phyloP scores from a whole-genome alignment of 2,329 filamentous ascomycete species.

The Didymella glomerata region DNA sequence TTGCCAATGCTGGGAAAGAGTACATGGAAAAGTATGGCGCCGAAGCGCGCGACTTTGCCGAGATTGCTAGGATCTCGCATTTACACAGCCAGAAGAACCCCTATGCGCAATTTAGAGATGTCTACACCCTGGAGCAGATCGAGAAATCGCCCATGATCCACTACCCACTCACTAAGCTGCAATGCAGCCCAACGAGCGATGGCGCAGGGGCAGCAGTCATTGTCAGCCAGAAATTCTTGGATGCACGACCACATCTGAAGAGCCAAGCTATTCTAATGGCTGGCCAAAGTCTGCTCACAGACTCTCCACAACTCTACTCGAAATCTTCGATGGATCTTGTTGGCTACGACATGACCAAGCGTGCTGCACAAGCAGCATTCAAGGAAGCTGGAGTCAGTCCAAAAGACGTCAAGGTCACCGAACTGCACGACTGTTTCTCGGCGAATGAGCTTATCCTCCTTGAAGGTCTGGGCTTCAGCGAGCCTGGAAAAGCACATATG shows the following conservation, averaged over 20 bases:
- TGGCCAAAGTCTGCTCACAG: conserved; percentile 84
- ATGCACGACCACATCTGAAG: conserved; percentile 80
- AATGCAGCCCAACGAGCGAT: conserved; percentile 95
- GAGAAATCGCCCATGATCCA: conserved; percentile 78
- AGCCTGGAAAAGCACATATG: conserved; percentile 86
- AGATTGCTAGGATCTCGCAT: conserved; percentile 92
- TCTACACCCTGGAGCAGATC: conserved; percentile 86
- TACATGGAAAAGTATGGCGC: conserved; percentile 97
- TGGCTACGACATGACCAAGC: conserved; percentile 84
- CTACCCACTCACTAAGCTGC: conserved; percentile 88
- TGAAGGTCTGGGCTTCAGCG: conserved; percentile 80
- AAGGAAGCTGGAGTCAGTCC: conserved; percentile 73
- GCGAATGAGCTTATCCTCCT: conserved; percentile 91
- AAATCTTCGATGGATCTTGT: conserved; percentile 84
- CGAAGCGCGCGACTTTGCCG: conserved; percentile 83
- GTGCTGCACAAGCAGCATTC: conserved; percentile 73
- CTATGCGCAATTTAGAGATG: conserved; percentile 92
- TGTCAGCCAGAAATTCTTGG: conserved; percentile 87
- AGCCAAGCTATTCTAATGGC: conserved; percentile 84
- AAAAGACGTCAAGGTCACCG: conserved; percentile 79
- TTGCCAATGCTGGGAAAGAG: conserved; percentile 89
- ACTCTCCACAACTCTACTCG: conserved; percentile 80
- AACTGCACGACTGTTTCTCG: conserved; percentile 96
- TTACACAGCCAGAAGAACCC: conserved; percentile 88
- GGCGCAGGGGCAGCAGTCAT: conserved; percentile 88